phyloP scores from a whole-genome alignment of 2,329 filamentous ascomycete species.

The Neofusicoccum sp. region DNA sequence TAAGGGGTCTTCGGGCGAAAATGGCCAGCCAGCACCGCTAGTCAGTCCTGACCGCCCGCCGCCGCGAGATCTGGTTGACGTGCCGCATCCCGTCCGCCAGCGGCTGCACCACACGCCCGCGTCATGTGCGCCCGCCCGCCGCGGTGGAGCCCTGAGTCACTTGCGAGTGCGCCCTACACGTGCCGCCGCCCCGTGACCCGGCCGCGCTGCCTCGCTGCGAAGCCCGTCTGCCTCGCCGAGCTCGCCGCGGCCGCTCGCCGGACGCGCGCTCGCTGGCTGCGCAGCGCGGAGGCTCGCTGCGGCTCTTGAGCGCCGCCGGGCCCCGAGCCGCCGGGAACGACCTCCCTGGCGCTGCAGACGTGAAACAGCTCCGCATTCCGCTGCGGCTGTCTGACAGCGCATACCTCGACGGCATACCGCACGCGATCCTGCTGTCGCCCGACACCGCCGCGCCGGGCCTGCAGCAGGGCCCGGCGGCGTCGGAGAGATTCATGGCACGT shows the following conservation, averaged over 20 bases:
- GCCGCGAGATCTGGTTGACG: slow-evolving; percentile 2
- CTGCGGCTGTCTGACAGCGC: slow-evolving; percentile 5
- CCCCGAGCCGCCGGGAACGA: neutral
- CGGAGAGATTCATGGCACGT: neutral
- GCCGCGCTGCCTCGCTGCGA: neutral
- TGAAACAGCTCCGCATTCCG: slow-evolving; percentile 15
- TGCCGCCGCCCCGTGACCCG: neutral
- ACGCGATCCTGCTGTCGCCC: neutral
- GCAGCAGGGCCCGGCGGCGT: neutral
- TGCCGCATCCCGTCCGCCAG: neutral
- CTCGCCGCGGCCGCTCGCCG: neutral
- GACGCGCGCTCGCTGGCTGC: neutral
- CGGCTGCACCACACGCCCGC: neutral
- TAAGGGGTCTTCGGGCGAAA: slow-evolving; percentile 7
- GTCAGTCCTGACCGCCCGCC: neutral
- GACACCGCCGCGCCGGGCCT: neutral
- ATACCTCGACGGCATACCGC: neutral
- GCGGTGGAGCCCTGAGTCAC: neutral
- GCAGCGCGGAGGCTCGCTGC: neutral
- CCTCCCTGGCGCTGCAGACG: neutral
- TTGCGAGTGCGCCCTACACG: neutral
- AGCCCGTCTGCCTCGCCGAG: neutral
- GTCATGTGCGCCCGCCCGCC: neutral
- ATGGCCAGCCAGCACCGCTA: neutral
- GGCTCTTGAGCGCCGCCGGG: neutral